These are phyloP conservation scores for Fusarium palustre DNA, from an alignment of 2,329 filamentous ascomycete species.

Conservation along the genomic window DNA sequence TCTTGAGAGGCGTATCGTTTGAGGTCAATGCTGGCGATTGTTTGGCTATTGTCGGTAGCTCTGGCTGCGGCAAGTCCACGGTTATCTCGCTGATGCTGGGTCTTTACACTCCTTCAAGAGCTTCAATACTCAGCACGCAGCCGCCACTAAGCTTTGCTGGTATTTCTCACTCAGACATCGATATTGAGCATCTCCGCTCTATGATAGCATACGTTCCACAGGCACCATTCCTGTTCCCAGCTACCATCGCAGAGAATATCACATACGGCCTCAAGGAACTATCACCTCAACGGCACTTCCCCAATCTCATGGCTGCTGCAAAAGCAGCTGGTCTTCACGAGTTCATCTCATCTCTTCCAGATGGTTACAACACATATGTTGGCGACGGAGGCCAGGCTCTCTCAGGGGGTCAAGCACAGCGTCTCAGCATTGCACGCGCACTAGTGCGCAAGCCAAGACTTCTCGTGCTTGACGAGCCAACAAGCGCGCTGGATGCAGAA, in stretches of 20 bases:
- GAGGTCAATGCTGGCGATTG: constrained; percentile 71
- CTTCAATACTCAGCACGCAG: not conserved
- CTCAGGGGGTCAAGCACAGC: constrained; percentile 85
- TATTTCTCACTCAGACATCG: constrained; percentile 66
- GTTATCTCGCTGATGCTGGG: constrained; percentile 79
- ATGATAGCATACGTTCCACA: constrained; percentile 77
- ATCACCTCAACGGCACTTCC: constrained; percentile 61
- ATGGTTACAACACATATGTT: constrained; percentile 70
- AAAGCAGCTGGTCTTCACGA: constrained; percentile 75
- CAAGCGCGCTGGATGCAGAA: constrained; percentile 79
- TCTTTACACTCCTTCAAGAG: constrained; percentile 66
- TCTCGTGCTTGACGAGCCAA: constrained; percentile 88
- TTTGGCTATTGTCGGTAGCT: constrained; percentile 83
- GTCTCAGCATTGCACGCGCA: constrained; percentile 83
- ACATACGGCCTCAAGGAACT: constrained; percentile 75
- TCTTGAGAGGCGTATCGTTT: constrained; percentile 75
- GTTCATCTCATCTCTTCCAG: constrained; percentile 78
- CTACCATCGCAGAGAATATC: constrained; percentile 83
- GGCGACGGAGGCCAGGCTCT: constrained; percentile 81
- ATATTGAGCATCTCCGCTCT: constrained; percentile 69
- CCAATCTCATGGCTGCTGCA: constrained; percentile 64
- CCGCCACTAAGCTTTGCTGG: constrained; percentile 68
- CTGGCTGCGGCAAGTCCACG: constrained; percentile 93
- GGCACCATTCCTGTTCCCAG: constrained; percentile 80
- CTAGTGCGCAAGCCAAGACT: constrained; percentile 77